phyloP scores from a whole-genome alignment of 2,329 filamentous ascomycete species.

The Simplicillium aogashimaense region DNA sequence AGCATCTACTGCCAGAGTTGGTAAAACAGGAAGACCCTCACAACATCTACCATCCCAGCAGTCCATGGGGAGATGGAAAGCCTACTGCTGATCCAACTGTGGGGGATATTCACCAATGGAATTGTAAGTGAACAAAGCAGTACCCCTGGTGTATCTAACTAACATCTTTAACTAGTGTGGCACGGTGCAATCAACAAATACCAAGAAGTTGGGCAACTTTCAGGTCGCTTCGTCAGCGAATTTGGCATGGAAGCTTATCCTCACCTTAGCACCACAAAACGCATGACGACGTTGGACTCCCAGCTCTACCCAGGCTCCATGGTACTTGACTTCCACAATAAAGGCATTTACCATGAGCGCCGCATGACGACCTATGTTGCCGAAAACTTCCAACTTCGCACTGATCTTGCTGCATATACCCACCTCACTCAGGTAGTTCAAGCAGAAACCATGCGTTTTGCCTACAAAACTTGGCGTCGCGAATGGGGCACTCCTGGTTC shows the following conservation, averaged over 20 bases:
- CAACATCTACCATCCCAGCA: constrained; percentile 61
- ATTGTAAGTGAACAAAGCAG: constrained; percentile 2
- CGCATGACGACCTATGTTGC: constrained; percentile 62
- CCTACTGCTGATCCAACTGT: constrained; percentile 56
- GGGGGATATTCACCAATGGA: constrained; percentile 72
- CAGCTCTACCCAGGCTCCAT: constrained; percentile 57
- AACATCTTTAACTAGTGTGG: constrained; percentile 38
- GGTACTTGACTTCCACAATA: constrained; percentile 71
- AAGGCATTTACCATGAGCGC: constrained; percentile 64
- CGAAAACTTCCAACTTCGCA: constrained; percentile 52
- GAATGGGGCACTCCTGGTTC: constrained; percentile 48
- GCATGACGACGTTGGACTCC: constrained; percentile 47
- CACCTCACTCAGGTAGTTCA: constrained; percentile 38
- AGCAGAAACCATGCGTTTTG: constrained; percentile 33
- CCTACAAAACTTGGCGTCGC: constrained; percentile 42
- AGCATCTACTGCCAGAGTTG: constrained; percentile 60
- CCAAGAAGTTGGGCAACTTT: constrained; percentile 59
- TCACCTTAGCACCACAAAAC: constrained; percentile 57
- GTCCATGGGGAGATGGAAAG: constrained; percentile 51
- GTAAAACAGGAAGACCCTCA: constrained; percentile 49
- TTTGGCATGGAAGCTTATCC: constrained; percentile 59
- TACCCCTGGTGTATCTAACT: neutral
- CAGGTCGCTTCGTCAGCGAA: constrained; percentile 67
- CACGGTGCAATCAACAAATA: constrained; percentile 72
- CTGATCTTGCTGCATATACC: constrained; percentile 1